Percentiles rank a stretch among this genome's conserved stretches.
These are phyloP conservation scores for Populus simonii DNA, from an alignment of 345 rosid genomes.

Conservation along the genomic window DNA sequence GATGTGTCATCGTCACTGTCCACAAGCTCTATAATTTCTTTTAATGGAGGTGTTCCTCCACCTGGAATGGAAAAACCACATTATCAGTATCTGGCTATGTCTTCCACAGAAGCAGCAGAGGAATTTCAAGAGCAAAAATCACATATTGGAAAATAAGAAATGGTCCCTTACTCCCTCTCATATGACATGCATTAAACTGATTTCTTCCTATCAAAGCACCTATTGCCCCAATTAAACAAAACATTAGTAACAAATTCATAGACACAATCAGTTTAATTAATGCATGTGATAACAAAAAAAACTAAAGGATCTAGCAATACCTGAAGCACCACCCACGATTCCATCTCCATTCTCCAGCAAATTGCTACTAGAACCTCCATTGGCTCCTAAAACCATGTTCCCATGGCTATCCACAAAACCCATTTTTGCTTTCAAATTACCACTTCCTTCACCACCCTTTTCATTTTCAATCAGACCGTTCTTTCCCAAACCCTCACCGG, in stretches of 20 bases:
- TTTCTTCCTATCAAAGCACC: too few species aligned
- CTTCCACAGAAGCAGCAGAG: too few species aligned
- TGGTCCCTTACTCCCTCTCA: too few species aligned
- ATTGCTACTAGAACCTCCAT: neutral
- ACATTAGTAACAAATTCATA: neutral
- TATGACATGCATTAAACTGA: too few species aligned
- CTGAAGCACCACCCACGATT: neutral
- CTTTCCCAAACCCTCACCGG: neutral
- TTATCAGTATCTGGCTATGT: neutral
- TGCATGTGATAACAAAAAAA: neutral
- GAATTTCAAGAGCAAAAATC: too few species aligned
- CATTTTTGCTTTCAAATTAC: neutral
- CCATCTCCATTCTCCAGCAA: neutral
- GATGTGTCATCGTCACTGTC: constrained; percentile 37
- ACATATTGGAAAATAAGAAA: too few species aligned
- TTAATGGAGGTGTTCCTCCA: neutral
- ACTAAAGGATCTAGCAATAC: neutral
- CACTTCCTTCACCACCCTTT: neutral
- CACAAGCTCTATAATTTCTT: constrained; percentile 19
- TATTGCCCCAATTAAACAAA: too few species aligned
- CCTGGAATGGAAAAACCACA: constrained; percentile 12
- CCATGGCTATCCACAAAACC: neutral
- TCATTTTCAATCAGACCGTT: neutral
- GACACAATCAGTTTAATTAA: neutral
- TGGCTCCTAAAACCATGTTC: neutral